Base-by-base conservation (phyloP, 768 basidiomycete genomes). In the Plicaturopsis crispa region DNA sequence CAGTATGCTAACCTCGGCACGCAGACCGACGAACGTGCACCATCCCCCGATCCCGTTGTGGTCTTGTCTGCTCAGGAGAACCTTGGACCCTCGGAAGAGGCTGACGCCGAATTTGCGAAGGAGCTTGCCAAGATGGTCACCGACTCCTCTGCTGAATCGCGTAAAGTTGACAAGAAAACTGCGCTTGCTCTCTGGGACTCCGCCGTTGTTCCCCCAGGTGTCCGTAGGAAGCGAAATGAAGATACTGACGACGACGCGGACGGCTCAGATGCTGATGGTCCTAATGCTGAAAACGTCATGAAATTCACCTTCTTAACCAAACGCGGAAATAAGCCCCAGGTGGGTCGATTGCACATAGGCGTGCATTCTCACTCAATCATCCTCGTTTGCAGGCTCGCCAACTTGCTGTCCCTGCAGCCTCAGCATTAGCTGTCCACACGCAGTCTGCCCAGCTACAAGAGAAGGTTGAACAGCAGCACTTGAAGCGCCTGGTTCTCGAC, bases 41-140 rank as follows among this genome's bases (percentile, higher is more conserved):
- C 83, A 3, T 90, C 88, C 11, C 90, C 90, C 4, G 90, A 93
- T n/a, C 63, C 78, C 35, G 74, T 84, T 8, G 72, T 91, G 8
- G 69, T 91, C 31, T 72, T 82, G 23, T 78, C 80, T 20, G 61
- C 70, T 20, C 77, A 83, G 48, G 89, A 92, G 51, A 67, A 70
- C 40, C 66, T 88, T 28, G 90, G 89, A 5, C 85, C 88, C 1
- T 79, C 84, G 6, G 83, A 89, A 47, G 91, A 93, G 52, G 90
- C 85, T 14, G 87, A 94, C 33, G 85, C 80, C 2, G 94, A 93
- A 23, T 99, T 99, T 52, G 87, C 84, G 6, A 90, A 90, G 56
- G 96, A 98, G 56, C 73, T 99, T 14, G 91, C 94, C 3, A 97
- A 87, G 63, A 80, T 99, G 65, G 80, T 97, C 34, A 90, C 87